These are phyloP conservation scores for Betula pendula DNA, from an alignment of 306 rosid genomes.

Conservation along the genomic window DNA sequence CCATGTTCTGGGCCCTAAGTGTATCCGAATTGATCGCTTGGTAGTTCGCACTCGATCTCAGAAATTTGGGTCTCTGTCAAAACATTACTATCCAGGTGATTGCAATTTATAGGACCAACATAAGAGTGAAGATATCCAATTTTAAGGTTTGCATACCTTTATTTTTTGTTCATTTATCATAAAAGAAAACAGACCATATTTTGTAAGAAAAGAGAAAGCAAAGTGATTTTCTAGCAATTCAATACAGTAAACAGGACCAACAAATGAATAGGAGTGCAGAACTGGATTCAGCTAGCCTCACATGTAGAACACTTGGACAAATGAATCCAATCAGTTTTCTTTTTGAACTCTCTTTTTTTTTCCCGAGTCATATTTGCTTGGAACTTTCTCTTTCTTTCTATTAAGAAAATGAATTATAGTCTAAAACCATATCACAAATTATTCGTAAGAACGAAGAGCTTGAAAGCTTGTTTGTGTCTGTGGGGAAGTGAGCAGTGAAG, in stretches of 20 bases:
- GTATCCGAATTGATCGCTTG: constrained; percentile 84
- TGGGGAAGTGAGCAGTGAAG: background rate
- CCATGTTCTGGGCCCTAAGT: constrained; percentile 94
- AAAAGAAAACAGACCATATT: background rate
- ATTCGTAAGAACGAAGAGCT: background rate
- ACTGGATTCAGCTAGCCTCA: background rate
- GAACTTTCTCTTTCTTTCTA: background rate
- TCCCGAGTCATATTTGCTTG: background rate
- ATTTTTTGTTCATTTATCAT: background rate
- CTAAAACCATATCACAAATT: background rate
- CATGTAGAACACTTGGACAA: background rate
- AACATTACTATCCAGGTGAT: constrained; percentile 5
- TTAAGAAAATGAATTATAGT: too few species aligned
- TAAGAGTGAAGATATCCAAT: background rate
- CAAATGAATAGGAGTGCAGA: background rate
- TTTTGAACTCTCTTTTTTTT: background rate
- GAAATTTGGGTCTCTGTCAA: constrained; percentile 73
- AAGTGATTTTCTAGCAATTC: background rate
- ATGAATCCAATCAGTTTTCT: background rate
- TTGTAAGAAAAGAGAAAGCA: background rate
- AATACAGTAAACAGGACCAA: background rate
- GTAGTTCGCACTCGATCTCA: constrained; percentile 73
- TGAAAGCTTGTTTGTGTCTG: background rate
- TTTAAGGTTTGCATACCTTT: background rate
- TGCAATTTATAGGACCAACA: background rate